A percentile compares a stretch with the other conserved stretches of the same genome.
These are phyloP conservation scores for Grigorovia yakushimaensis DNA, from an alignment of 805 yeast species.

Conservation along the genomic window DNA sequence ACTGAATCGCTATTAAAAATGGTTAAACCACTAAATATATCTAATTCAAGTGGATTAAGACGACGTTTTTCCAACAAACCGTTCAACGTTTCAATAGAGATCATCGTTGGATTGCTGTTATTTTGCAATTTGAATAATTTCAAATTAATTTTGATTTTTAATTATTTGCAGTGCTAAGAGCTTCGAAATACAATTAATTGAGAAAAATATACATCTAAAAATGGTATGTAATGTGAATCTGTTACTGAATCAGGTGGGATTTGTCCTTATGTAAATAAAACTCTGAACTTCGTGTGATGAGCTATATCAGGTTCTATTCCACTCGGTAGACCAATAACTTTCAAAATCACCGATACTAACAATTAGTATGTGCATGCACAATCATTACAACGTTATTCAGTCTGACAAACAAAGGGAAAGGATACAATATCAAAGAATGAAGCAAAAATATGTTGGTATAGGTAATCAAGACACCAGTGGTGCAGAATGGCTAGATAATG, in stretches of 20 bases:
- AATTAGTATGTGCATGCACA: not conserved
- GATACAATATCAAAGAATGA: slow-evolving; percentile 45
- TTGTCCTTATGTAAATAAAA: no score
- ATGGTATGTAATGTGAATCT: not conserved
- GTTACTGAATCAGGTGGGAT: no score
- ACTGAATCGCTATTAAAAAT: slow-evolving; percentile 10
- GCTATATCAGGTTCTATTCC: no score
- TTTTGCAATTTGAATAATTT: not conserved
- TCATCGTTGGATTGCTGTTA: not conserved
- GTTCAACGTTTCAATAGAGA: slow-evolving; percentile 13
- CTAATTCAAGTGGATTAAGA: not conserved
- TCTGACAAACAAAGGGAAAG: slow-evolving; percentile 58
- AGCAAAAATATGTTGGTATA: slow-evolving; percentile 58
- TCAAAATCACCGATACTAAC: no score
- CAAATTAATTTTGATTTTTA: not conserved
- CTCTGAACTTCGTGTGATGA: no score
- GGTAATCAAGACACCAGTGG: slow-evolving; percentile 67
- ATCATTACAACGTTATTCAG: slow-evolving; percentile 22
- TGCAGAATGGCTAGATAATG: slow-evolving; percentile 57
- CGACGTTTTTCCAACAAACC: slow-evolving; percentile 5
- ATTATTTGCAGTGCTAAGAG: not conserved
- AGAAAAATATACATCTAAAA: no score
- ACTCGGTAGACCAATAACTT: no score
- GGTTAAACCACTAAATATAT: not conserved
- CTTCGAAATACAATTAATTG: no score